Evolutionary conservation across 495 filamentous ascomycete species (phyloP).

Genomic region (Penicillium desertorum): DNA sequence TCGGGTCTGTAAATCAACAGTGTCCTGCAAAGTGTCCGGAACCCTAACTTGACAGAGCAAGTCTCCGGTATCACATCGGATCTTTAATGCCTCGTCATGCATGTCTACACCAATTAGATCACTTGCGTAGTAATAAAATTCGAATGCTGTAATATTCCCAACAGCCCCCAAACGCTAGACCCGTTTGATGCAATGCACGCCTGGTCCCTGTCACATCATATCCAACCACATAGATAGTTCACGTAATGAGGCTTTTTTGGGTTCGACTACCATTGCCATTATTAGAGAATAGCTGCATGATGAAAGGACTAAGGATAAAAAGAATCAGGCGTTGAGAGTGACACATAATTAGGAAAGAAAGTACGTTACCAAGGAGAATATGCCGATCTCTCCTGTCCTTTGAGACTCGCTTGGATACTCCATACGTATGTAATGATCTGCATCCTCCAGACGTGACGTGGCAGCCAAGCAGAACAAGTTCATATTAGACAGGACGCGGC

Average conservation of each 20-base stretch:
- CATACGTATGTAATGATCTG: too few relatives aligned
- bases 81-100: not conserved
- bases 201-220: not conserved
- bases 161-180: not conserved
- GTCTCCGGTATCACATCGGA: not conserved
- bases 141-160: not conserved
- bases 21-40: not conserved
- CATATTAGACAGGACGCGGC: not conserved
- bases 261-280: not conserved
- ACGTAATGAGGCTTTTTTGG: not conserved
- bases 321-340: not conserved
- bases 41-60: not conserved
- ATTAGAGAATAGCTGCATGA: not conserved
- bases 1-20: not conserved
- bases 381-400: slow-evolving; percentile 1
- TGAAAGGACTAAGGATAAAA: not conserved
- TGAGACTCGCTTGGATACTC: not conserved
- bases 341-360: not conserved
- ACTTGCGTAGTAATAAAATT: not conserved
- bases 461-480: not conserved
- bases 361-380: too few relatives aligned
- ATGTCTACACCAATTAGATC: not conserved
- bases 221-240: not conserved
- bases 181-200: slow-evolving; percentile 1
- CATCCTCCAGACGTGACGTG: not conserved